These are phyloP conservation scores for Phlebopus sp. DNA, from an alignment of 1,284 basidiomycete species.

Conservation along the genomic window DNA sequence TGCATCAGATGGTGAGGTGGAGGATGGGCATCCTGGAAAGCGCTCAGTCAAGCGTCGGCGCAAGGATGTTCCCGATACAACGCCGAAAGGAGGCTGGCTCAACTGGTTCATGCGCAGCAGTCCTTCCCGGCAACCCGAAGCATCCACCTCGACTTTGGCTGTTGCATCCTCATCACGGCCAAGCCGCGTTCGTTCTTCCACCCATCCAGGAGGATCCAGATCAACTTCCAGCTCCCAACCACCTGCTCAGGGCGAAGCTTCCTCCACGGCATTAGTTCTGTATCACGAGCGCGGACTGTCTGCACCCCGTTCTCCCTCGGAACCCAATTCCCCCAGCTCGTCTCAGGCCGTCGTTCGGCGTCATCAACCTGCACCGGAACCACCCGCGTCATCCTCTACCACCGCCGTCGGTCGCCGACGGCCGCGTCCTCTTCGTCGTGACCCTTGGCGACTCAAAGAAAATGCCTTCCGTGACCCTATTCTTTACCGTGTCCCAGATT, in stretches of 20 bases:
- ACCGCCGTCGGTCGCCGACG: neutral
- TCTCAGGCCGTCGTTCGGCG: no score
- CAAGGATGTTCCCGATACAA: no score
- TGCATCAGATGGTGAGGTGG: neutral
- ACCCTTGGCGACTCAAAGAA: conserved; percentile 2
- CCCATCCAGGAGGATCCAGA: neutral
- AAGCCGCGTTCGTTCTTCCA: neutral
- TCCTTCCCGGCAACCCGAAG: neutral
- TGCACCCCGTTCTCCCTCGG: no score
- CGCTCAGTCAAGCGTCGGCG: no score
- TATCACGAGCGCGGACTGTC: no score
- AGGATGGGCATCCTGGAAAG: neutral
- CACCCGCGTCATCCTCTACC: neutral
- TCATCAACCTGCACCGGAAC: no score
- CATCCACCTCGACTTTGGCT: neutral
- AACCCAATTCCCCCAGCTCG: no score
- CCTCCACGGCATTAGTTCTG: no score
- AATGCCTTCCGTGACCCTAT: conserved; percentile 1
- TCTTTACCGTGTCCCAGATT: conserved; percentile 1
- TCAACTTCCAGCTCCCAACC: no score
- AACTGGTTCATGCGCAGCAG: neutral
- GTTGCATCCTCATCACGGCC: no score
- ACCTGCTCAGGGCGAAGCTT: no score
- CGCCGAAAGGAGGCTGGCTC: neutral
- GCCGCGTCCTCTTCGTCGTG: conserved; percentile 3